These are phyloP conservation scores for Ophiognomonia clavigignenti-juglandacearum DNA, from an alignment of 2,329 filamentous ascomycete genomes.

Conservation along the genomic window DNA sequence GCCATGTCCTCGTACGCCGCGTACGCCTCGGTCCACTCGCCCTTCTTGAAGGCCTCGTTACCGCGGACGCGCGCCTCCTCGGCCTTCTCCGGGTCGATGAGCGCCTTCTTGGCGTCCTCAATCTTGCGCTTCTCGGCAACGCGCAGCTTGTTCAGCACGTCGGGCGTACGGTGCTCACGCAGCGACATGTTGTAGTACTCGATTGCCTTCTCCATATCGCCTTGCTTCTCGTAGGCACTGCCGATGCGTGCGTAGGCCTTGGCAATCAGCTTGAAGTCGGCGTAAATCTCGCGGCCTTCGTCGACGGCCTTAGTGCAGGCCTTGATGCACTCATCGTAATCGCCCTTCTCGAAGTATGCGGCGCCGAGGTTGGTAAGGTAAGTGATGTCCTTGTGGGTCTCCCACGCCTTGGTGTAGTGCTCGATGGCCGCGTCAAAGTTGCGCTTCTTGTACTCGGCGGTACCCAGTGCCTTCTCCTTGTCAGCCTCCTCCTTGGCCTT, in stretches of 20 bases:
- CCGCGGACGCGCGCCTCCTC: slow-evolving; percentile 93
- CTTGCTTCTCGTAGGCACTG: slow-evolving; percentile 85
- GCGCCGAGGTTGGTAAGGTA: slow-evolving; percentile 96
- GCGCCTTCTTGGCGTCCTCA: slow-evolving; percentile 69
- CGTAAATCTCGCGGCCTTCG: slow-evolving; percentile 81
- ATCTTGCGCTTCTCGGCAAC: slow-evolving; percentile 82
- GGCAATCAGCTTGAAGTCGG: slow-evolving; percentile 97
- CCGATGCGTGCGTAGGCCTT: slow-evolving; percentile 98
- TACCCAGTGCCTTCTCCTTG: slow-evolving; percentile 89
- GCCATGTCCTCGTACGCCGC: slow-evolving; percentile 95
- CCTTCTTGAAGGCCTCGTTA: slow-evolving; percentile 95
- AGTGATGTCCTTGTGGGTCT: slow-evolving; percentile 89
- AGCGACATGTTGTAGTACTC: slow-evolving; percentile 90
- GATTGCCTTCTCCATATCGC: slow-evolving; percentile 73
- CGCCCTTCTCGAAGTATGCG: slow-evolving; percentile 93
- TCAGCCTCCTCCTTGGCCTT: slow-evolving; percentile 91
- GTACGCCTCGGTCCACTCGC: slow-evolving; percentile 91
- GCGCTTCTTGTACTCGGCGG: slow-evolving; percentile 96
- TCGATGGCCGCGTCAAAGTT: slow-evolving; percentile 92
- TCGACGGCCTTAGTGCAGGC: slow-evolving; percentile 83
- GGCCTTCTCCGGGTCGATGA: slow-evolving; percentile 85
- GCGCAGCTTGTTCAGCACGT: slow-evolving; percentile 88
- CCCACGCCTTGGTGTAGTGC: slow-evolving; percentile 95
- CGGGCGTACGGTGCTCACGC: slow-evolving; percentile 93
- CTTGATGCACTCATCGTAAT: slow-evolving; percentile 83